phyloP scores from a whole-genome alignment of 495 filamentous ascomycete species.

The Symbiotaphrina buchneri region DNA sequence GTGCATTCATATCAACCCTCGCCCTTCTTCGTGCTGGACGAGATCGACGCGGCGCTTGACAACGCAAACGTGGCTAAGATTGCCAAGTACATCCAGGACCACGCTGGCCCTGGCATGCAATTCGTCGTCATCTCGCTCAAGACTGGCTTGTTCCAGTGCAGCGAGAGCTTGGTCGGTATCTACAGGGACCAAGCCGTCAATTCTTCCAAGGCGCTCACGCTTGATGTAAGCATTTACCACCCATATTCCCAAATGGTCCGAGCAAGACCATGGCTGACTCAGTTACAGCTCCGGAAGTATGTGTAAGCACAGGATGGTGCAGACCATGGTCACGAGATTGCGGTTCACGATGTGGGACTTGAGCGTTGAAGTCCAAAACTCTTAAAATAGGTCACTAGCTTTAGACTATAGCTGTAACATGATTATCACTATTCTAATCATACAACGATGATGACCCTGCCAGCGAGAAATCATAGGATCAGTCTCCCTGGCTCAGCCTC shows the following conservation, averaged over 20 bases:
- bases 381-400: too few species aligned
- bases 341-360: too few species aligned
- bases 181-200: constrained; percentile 88
- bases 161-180: constrained; percentile 82
- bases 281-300: neutral
- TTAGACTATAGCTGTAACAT: too few species aligned
- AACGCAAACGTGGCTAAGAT: constrained; percentile 92
- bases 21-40: constrained; percentile 96
- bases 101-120: constrained; percentile 93
- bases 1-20: constrained; percentile 86
- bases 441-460: too few species aligned
- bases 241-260: neutral
- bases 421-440: too few species aligned
- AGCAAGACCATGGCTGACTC: neutral
- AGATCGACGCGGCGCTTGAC: constrained; percentile 93
- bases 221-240: constrained; percentile 54
- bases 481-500: constrained; percentile 66
- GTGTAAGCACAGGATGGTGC: neutral
- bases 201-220: constrained; percentile 65
- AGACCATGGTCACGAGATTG: neutral
- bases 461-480: constrained; percentile 43
- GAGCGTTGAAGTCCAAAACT: too few species aligned
- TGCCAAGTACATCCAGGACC: constrained; percentile 80
- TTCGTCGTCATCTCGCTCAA: constrained; percentile 97
- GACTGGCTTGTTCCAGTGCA: constrained; percentile 79